Evolutionary conservation across 169 alveolate genomes (phyloP), one percentile per base, ranked within the genome.

Genomic region (Cryptosporidium meleagridis): DNA sequence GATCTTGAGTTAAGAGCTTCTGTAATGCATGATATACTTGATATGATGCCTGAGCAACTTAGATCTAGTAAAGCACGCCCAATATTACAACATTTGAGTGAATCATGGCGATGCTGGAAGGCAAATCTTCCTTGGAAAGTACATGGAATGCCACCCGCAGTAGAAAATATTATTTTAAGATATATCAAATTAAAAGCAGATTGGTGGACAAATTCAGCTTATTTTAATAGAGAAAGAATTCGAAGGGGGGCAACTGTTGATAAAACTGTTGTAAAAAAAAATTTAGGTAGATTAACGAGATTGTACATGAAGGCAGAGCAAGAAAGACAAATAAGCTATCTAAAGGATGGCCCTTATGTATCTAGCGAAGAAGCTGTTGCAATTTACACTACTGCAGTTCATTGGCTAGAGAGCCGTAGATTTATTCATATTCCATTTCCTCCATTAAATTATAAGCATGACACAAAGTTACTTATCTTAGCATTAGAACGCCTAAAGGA

Each of bases 41-140:
- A 99, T 95, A 98, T 98, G 99, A 99, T 99, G 99, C 99, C 99
- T 3, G 99, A 98, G 89, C 99, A 99, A 45, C 97, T 99, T 21
- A 94, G 98, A 85, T 99, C 99, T 21, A 97, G 97, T 93, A 99
- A 99, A 92, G 98, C 99, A 8, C 93, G 98, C 39, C 97, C 99
- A 62, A 98, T 99, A 84, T 91, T 99, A 92, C 99, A 99, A 94
- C 99, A 99, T 93, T 93, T 99, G 75, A 95, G 99, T 72, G 99
- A 99, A 91, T 99, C 99, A 53, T 99, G 99, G 99, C 91, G 99
- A 70, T 99, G 99, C 92, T 99, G 99, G 99, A 99, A 99, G 94
- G 99, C 99, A 9, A 99, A 99, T 91, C 97, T 99, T 53, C 99
- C 99, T 1, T 99, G 99, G 99, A 98, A 98, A 93, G 99, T 99